These are phyloP conservation scores for Stereum hirsutum DNA, from an alignment of 1,284 basidiomycete genomes.

Conservation along the genomic window DNA sequence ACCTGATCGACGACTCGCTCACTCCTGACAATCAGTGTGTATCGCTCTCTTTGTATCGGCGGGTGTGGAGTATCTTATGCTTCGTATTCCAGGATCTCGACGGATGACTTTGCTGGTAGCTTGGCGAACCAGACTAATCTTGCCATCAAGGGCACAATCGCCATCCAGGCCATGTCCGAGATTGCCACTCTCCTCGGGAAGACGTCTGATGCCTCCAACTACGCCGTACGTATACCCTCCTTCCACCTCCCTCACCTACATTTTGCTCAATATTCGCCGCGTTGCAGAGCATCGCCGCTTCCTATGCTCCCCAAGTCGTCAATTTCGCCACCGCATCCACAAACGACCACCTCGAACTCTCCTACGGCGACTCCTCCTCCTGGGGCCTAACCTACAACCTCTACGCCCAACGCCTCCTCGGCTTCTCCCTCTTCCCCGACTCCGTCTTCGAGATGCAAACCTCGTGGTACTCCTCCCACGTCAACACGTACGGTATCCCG, in stretches of 20 bases:
- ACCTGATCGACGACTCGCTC: slow-evolving; percentile 57
- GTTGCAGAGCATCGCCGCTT: slow-evolving; percentile 39
- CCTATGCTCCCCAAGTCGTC: slow-evolving; percentile 49
- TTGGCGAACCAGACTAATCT: slow-evolving; percentile 73
- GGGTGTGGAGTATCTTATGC: too few species aligned
- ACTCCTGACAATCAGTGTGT: slow-evolving; percentile 49
- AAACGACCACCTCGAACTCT: slow-evolving; percentile 42
- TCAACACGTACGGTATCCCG: too few species aligned
- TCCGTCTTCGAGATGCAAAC: slow-evolving; percentile 54
- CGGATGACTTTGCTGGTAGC: slow-evolving; percentile 63
- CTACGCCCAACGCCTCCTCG: slow-evolving; percentile 53
- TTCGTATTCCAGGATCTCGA: too few species aligned
- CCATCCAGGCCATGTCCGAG: slow-evolving; percentile 60
- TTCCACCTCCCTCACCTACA: not conserved
- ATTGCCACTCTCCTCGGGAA: slow-evolving; percentile 46
- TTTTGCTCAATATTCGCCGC: not conserved
- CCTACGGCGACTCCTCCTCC: slow-evolving; percentile 21
- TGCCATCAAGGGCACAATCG: slow-evolving; percentile 71
- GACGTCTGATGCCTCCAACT: slow-evolving; percentile 37
- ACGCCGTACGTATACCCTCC: slow-evolving; percentile 34
- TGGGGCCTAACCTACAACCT: slow-evolving; percentile 65
- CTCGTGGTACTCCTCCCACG: too few species aligned
- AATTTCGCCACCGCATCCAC: slow-evolving; percentile 38
- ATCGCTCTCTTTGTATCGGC: too few species aligned
- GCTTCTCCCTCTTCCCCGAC: slow-evolving; percentile 49